Conservation (phyloP, 73 alveolate genomes). For the Tetrahymena borealis region DNA sequence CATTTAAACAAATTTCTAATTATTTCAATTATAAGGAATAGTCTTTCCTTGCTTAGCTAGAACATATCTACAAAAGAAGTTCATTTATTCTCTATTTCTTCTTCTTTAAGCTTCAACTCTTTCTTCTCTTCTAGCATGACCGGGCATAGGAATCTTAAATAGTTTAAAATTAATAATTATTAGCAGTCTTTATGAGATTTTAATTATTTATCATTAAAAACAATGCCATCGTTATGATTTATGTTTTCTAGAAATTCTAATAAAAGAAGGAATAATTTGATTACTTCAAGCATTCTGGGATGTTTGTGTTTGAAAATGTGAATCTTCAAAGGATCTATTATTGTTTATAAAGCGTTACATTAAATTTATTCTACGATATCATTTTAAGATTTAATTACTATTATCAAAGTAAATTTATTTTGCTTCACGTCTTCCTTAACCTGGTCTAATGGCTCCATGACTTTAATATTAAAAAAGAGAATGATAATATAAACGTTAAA, state of each 20-base stretch:
- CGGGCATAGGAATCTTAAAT: neutral
- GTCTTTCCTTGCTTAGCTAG: conserved; percentile 3
- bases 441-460: neutral
- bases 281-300: neutral
- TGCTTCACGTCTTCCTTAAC: neutral
- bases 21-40: neutral
- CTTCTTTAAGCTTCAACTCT: neutral
- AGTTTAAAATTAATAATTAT: neutral
- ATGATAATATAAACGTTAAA: neutral
- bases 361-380: neutral
- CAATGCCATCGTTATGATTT: neutral
- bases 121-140: neutral
- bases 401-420: neutral
- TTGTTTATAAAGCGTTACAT: neutral
- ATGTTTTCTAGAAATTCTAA: neutral
- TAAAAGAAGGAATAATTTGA: neutral
- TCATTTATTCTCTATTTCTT: neutral
- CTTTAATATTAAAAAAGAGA: neutral
- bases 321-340: neutral
- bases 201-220: neutral
- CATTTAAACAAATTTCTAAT: neutral
- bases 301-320: neutral
- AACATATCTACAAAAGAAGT: neutral
- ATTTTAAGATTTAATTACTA: neutral
- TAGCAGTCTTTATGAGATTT: neutral